These are phyloP conservation scores for Tricholoma saponaceum DNA, from an alignment of 768 basidiomycete genomes.

Conservation along the genomic window DNA sequence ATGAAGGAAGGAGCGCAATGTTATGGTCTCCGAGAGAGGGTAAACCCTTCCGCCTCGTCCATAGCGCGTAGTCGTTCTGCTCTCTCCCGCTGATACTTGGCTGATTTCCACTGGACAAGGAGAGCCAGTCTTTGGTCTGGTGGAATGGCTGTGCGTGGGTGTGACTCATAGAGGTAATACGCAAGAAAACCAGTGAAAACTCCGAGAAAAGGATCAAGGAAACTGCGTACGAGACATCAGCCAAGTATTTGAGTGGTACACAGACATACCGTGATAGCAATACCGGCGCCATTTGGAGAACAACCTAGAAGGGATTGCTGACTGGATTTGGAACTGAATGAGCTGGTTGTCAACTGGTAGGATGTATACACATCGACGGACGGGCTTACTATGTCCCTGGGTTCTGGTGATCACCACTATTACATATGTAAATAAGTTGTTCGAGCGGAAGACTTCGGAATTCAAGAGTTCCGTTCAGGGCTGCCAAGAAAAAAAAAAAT, in stretches of 20 bases:
- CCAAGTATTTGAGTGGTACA: conserved; percentile 1
- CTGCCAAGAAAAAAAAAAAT: neutral
- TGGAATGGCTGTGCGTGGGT: conserved; percentile 67
- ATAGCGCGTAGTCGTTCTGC: conserved; percentile 34
- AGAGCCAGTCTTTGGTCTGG: conserved; percentile 49
- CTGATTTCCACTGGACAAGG: conserved; percentile 68
- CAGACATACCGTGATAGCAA: conserved; percentile 48
- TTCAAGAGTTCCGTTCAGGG: neutral
- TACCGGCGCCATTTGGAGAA: conserved; percentile 33
- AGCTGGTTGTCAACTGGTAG: neutral
- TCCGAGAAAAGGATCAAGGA: conserved; percentile 69
- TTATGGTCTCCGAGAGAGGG: neutral
- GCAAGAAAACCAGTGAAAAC: conserved; percentile 76
- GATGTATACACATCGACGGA: too few relatives aligned
- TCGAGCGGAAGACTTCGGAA: neutral
- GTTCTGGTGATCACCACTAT: too few relatives aligned
- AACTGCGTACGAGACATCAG: conserved; percentile 31
- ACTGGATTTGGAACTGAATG: neutral
- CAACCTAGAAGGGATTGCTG: neutral
- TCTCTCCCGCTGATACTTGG: conserved; percentile 34
- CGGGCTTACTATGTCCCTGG: too few relatives aligned
- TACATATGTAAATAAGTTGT: too few relatives aligned
- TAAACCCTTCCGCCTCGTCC: conserved; percentile 32
- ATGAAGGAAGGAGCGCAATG: neutral
- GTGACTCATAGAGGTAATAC: conserved; percentile 75